Conservation (phyloP, 2,329 filamentous ascomycete species). For the Aurifilum marmelostoma region DNA sequence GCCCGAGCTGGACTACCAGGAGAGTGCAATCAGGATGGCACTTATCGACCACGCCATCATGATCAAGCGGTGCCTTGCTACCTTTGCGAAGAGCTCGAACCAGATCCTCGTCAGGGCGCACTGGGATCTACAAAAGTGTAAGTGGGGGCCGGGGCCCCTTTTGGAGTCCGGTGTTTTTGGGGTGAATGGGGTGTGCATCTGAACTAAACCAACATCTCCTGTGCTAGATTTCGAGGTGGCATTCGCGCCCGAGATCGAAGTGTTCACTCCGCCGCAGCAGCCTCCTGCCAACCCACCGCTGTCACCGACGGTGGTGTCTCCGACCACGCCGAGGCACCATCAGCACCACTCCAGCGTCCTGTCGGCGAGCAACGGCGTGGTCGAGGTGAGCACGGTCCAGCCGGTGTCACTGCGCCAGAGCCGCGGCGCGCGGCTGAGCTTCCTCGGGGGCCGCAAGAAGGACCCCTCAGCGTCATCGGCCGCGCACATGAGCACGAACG, state of each 20-base stretch:
- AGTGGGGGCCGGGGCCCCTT: conserved; percentile 41
- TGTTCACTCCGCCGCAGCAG: conserved; percentile 58
- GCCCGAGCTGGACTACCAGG: conserved; percentile 60
- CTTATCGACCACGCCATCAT: conserved; percentile 87
- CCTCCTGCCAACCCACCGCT: conserved; percentile 51
- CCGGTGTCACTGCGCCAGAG: conserved; percentile 55
- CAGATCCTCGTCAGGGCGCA: conserved; percentile 59
- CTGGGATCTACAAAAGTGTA: conserved; percentile 67
- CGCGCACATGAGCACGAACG: conserved; percentile 30
- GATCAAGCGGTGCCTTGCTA: conserved; percentile 77
- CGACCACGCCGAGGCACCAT: conserved; percentile 37
- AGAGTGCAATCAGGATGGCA: conserved; percentile 81
- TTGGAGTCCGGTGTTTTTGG: too few species aligned
- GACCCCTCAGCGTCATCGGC: conserved; percentile 35
- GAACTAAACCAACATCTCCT: conserved; percentile 20
- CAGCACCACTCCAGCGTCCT: conserved; percentile 41
- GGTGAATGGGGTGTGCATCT: too few species aligned
- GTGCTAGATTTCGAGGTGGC: conserved; percentile 62
- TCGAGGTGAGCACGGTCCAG: conserved; percentile 55
- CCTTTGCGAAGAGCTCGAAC: conserved; percentile 67
- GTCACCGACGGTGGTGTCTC: conserved; percentile 46
- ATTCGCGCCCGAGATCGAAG: conserved; percentile 67
- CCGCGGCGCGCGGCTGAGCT: conserved; percentile 59
- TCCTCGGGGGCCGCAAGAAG: conserved; percentile 58
- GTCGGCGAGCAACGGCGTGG: conserved; percentile 40